Conservation (phyloP, 2,329 filamentous ascomycete species). For the Rutstroemia sp. region DNA sequence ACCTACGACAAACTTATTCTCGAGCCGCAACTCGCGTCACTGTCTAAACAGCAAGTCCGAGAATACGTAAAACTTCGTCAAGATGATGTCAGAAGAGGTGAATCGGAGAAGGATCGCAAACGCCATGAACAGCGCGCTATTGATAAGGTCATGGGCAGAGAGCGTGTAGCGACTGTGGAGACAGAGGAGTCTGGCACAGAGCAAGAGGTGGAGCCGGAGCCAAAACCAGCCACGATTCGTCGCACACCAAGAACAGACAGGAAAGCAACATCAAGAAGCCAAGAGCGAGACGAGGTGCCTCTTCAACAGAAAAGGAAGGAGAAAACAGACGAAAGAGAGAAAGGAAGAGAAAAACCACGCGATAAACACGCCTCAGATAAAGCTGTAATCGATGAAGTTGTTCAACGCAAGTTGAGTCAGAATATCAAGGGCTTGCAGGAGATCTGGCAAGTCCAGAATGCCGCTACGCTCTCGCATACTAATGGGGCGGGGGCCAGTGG, state of each 20-base stretch:
- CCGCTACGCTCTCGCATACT: constrained; percentile 11
- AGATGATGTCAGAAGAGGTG: constrained; percentile 43
- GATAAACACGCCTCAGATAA: not conserved
- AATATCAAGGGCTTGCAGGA: constrained; percentile 28
- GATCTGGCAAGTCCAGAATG: constrained; percentile 26
- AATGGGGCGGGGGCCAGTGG: constrained; percentile 16
- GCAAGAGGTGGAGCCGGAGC: not conserved
- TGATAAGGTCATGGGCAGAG: not conserved
- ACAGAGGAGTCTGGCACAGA: not conserved
- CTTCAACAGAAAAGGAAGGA: not conserved
- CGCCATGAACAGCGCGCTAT: constrained; percentile 15
- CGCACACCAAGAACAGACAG: too few species aligned
- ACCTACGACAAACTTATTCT: constrained; percentile 54
- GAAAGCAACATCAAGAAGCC: too few species aligned
- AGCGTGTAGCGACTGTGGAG: not conserved
- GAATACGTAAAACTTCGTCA: constrained; percentile 58
- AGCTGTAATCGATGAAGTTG: constrained; percentile 21
- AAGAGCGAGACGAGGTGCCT: too few species aligned
- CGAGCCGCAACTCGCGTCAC: constrained; percentile 44
- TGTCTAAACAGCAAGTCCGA: constrained; percentile 51
- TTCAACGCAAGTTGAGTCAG: constrained; percentile 24
- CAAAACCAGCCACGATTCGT: not conserved
- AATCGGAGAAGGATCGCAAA: constrained; percentile 38
- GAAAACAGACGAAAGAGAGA: not conserved
- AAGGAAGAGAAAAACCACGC: not conserved